These are phyloP conservation scores for Hypocreales sp. DNA, from an alignment of 2,329 filamentous ascomycete genomes.

Conservation along the genomic window DNA sequence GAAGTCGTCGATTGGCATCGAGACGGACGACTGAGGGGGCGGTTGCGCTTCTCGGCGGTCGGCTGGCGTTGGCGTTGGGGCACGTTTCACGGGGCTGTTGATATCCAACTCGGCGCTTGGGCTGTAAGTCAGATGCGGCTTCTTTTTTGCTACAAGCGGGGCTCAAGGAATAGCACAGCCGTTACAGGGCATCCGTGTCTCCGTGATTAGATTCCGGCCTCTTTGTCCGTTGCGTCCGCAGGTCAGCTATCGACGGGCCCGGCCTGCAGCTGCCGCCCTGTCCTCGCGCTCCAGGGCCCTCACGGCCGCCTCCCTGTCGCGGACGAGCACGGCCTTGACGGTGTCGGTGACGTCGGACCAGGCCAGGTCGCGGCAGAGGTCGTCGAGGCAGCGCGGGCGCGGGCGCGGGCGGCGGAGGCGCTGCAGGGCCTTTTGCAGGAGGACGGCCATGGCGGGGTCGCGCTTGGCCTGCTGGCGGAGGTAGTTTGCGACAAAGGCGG, in stretches of 20 bases:
- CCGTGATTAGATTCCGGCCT: too few relatives aligned
- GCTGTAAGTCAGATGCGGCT: too few relatives aligned
- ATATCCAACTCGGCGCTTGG: too few relatives aligned
- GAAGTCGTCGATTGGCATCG: conserved; percentile 26
- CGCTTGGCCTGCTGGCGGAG: conserved; percentile 20
- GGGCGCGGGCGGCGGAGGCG: conserved; percentile 7
- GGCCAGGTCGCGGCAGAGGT: conserved; percentile 14
- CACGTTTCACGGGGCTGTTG: too few relatives aligned
- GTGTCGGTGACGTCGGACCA: conserved; percentile 19
- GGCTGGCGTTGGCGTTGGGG: too few relatives aligned
- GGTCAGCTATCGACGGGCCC: too few relatives aligned
- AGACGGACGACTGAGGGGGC: conserved; percentile 20
- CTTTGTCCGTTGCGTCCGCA: too few relatives aligned
- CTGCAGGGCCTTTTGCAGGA: conserved; percentile 16
- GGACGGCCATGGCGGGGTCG: conserved; percentile 16
- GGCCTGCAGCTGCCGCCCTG: background rate
- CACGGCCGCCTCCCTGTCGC: conserved; percentile 7
- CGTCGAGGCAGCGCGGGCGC: conserved; percentile 13
- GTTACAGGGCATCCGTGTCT: too few relatives aligned
- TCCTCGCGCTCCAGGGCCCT: conserved; percentile 7
- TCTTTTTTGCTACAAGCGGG: too few relatives aligned
- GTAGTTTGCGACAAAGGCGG: conserved; percentile 15
- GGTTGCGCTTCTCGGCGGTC: too few relatives aligned
- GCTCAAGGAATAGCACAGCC: too few relatives aligned
- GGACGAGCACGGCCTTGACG: conserved; percentile 15